Evolutionary conservation across 2,329 filamentous ascomycete species (phyloP).

Genomic region (Endoconidiophora polonica): DNA sequence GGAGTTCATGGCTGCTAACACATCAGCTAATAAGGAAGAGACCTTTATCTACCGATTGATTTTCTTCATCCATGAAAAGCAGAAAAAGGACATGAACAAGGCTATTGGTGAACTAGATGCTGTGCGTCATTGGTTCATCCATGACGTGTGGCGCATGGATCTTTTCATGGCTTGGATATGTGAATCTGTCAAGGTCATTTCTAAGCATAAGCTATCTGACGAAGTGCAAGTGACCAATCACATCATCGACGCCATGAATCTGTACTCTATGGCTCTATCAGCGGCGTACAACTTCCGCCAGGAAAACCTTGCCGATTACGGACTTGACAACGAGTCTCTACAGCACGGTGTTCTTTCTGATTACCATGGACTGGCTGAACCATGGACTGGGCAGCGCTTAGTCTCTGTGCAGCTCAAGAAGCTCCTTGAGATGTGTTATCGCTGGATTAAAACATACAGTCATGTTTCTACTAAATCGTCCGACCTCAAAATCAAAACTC

Average conservation of each 20-base stretch:
- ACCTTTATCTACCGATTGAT: slow-evolving; percentile 42
- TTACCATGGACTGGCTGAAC: slow-evolving; percentile 55
- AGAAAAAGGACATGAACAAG: slow-evolving; percentile 50
- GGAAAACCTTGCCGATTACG: slow-evolving; percentile 53
- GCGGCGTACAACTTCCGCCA: slow-evolving; percentile 54
- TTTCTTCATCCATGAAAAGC: slow-evolving; percentile 56
- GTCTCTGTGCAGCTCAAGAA: slow-evolving; percentile 46
- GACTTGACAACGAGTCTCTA: slow-evolving; percentile 50
- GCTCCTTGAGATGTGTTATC: slow-evolving; percentile 38
- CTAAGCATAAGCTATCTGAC: slow-evolving; percentile 43
- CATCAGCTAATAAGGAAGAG: slow-evolving; percentile 35
- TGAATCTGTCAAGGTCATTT: slow-evolving; percentile 57
- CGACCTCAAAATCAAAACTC: slow-evolving; percentile 20
- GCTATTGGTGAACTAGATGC: slow-evolving; percentile 57
- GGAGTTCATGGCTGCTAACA: slow-evolving; percentile 41
- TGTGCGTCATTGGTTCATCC: slow-evolving; percentile 74
- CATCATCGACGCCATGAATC: slow-evolving; percentile 49
- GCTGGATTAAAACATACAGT: slow-evolving; percentile 35
- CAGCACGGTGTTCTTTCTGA: slow-evolving; percentile 45
- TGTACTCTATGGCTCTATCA: slow-evolving; percentile 41
- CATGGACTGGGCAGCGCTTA: slow-evolving; percentile 66
- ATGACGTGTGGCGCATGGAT: slow-evolving; percentile 56
- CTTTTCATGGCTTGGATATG: slow-evolving; percentile 65
- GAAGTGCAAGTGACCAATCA: slow-evolving; percentile 36
- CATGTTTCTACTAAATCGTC: slow-evolving; percentile 15